phyloP scores from a whole-genome alignment of 2,329 filamentous ascomycete species.

The Coniochaeta hoffmannii region DNA sequence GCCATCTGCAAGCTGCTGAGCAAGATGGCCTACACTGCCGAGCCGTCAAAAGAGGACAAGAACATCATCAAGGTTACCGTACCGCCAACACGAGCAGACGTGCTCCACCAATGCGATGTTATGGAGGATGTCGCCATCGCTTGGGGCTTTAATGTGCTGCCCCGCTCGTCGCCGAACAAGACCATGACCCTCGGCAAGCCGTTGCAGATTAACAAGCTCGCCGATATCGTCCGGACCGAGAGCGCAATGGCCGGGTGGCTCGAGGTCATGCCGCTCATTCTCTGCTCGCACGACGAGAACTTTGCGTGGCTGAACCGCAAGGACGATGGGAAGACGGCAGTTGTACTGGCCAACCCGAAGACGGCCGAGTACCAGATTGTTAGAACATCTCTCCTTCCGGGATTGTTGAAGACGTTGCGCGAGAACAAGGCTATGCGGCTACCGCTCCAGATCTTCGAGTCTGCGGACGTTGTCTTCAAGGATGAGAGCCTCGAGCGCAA shows the following conservation, averaged over 20 bases:
- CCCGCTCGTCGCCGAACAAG: conserved; percentile 78
- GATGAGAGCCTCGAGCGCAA: conserved; percentile 74
- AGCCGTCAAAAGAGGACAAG: conserved; percentile 60
- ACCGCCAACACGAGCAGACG: conserved; percentile 84
- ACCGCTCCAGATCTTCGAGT: conserved; percentile 89
- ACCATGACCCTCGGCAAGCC: conserved; percentile 81
- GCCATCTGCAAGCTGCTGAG: conserved; percentile 72
- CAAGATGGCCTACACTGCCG: conserved; percentile 84
- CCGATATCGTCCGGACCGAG: conserved; percentile 83
- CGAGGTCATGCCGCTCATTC: conserved; percentile 90
- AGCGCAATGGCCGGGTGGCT: conserved; percentile 92
- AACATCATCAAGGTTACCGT: conserved; percentile 75
- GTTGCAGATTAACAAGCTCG: conserved; percentile 87
- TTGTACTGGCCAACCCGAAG: conserved; percentile 87
- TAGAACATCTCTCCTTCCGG: conserved; percentile 76
- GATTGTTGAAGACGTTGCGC: conserved; percentile 84
- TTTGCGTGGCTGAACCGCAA: conserved; percentile 89
- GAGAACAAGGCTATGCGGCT: conserved; percentile 87
- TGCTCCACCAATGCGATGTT: conserved; percentile 93
- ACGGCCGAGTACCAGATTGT: conserved; percentile 82
- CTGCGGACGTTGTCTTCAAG: conserved; percentile 87
- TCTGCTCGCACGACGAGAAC: conserved; percentile 98
- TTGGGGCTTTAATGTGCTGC: conserved; percentile 95
- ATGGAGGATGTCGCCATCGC: conserved; percentile 98
- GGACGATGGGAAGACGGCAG: conserved; percentile 76